These are phyloP conservation scores for Debaryomycetaceae sp. DNA, from an alignment of 1,139 yeast genomes.

Conservation along the genomic window DNA sequence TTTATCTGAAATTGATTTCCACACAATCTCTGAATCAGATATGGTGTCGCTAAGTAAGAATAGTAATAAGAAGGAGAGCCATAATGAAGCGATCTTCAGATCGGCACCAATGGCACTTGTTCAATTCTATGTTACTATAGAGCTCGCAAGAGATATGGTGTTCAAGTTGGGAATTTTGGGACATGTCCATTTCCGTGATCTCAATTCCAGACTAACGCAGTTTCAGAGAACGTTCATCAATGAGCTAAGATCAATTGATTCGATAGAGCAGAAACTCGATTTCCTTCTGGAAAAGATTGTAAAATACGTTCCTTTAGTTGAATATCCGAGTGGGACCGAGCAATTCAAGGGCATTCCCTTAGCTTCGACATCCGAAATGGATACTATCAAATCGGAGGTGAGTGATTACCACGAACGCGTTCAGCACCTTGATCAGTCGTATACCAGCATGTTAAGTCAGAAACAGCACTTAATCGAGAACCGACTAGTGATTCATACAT, in stretches of 20 bases:
- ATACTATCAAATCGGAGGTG: conserved; percentile 21
- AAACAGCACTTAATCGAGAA: conserved; percentile 28
- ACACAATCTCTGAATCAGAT: not conserved
- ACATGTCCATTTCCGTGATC: conserved; percentile 82
- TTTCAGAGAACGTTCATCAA: conserved; percentile 86
- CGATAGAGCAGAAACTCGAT: conserved; percentile 25
- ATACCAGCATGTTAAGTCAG: conserved; percentile 19
- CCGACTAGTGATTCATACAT: conserved; percentile 27
- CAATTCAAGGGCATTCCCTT: conserved; percentile 20
- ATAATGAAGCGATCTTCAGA: conserved; percentile 37
- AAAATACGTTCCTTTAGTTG: conserved; percentile 13
- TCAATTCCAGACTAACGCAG: conserved; percentile 71
- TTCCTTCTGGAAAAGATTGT: conserved; percentile 35
- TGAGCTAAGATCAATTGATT: conserved; percentile 62
- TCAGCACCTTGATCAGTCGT: conserved; percentile 33
- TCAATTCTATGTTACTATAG: conserved; percentile 89
- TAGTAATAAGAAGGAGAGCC: conserved; percentile 1
- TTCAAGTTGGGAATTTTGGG: conserved; percentile 80
- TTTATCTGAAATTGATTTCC: too few relatives aligned
- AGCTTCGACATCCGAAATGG: conserved; percentile 31
- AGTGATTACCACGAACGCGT: conserved; percentile 23
- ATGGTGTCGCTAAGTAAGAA: conserved; percentile 1
- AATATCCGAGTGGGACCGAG: conserved; percentile 4
- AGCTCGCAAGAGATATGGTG: conserved; percentile 83
- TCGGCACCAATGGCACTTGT: conserved; percentile 95